Base-by-base conservation (phyloP, 352 stramenopile species). In the Pythium periplocum region DNA sequence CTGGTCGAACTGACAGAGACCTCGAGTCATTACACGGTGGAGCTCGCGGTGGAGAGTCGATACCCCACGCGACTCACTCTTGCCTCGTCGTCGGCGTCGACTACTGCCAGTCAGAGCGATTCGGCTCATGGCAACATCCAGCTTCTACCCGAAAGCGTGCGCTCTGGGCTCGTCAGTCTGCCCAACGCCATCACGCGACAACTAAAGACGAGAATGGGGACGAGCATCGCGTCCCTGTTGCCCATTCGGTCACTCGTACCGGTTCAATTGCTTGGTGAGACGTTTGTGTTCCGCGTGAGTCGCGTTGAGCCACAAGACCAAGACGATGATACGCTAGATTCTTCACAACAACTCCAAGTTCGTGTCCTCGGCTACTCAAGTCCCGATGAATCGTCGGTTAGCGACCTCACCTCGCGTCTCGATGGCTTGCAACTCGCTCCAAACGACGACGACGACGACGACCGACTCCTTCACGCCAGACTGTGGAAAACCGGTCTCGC, bases 181-280 rank as follows among this genome's bases (percentile, higher is more conserved):
- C 59, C 67, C 34, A 33, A 30, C 7, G 61, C 53, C 2, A 26
- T 83, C 30, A 12, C 41, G 11, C 78, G 75, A n/a, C 78, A 88
- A 47, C 34, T 85, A 10, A 26, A 17, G 0, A 58, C 48, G 4
- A 61, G 61, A 47, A 59, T 51, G 35, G 35, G 47, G 32, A 7
- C 1, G 0, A 6, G 10, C 4, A 3, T 32, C 2, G 8, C 11
- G 7, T 17, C 50, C 17, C 17, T 45, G 6, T 26, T 64, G 45
- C 49, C 60, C n/a, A 35, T 67, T 4, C 7, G 45, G 32, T 53
- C 62, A 34, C 33, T 85, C 12, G 46, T 88, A 32, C 59, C 75
- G 31, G 58, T 83, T 31, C 75, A 55, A 43, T 35, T 88, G 26
- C 53, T 88, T 38, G 66, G 68, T 6, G 73, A 81, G 50, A 81